Evolutionary conservation across 1,139 yeast genomes (phyloP), one percentile per base, ranked within the genome.

Genomic region (Zygosaccharomyces pseudobailii): DNA sequence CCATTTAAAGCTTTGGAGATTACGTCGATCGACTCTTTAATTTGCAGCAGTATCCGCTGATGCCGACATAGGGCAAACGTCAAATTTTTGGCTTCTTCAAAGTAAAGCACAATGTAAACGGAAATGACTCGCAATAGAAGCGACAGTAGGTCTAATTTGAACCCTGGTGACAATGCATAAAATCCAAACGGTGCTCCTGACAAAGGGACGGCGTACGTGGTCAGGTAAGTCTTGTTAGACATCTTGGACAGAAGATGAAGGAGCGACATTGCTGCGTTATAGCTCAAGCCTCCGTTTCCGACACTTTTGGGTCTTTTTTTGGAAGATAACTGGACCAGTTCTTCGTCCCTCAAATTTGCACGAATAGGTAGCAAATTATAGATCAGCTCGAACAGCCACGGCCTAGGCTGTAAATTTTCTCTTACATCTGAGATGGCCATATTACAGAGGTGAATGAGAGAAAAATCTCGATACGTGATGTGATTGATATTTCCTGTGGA

Each of bases 401-500:
- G 74, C 2, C 73, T 63, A n/a, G 63, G 58, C 7, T 76, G 61
- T 2, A 68, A 45, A 32, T 59, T 58, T 17, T 67, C 68, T 47
- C 68, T 65, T 5, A 71, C 66, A 45, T 71, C 72, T 5, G 62
- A 52, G 6, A 61, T 51, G 6, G 76, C 57, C 23, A 74, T 54
- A 31, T 68, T 69, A 45, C 81, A 74, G 5, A 80, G 60, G 43
- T 82, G 85, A 8, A 75, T 69, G 0, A 83, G 71, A 5, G 80
- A 46, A 51, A 82, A 82, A 63, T 85, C 94, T 52, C 92, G 66
- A 42, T 79, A 75, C 0, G 87, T 80, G 7, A 71, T 56, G 35
- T 52, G 52, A 13, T 49, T 51, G n/a, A 60, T 59, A 34, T 55
- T 59, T 10, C 59, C 59, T 23, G 53, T 49, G 13, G 63, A 54